Evolutionary conservation across 371 early-diverging fungal genomes (phyloP), one percentile per base, ranked within the genome.

Genomic region (Mortierella sp.): DNA sequence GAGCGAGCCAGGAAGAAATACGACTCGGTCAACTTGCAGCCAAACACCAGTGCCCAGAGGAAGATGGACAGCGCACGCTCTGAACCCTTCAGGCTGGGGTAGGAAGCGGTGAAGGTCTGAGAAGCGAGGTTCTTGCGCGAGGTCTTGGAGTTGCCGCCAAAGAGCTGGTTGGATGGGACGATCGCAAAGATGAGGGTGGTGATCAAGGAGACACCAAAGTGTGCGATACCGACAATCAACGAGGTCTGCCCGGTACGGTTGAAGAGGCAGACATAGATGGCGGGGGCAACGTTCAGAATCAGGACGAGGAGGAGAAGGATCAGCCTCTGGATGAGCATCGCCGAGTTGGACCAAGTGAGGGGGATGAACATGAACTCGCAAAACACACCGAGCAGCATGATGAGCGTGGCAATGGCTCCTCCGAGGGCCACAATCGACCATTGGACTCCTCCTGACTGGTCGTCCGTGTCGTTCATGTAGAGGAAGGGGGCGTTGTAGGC

Each of bases 1-100:
- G 95, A 94, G 16, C 92, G 86, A 0, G 94, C 93, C 78, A 96
- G 85, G 89, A 94, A 95, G 85, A 95, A 93, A 88, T 96, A 96
- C 2, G 93, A 92, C 85, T 94, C 95, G 67, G 93, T 74, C 52
- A 94, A 85, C 83, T 96, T 96, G 88, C 93, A 92, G 5, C 90
- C 79, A 80, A 95, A 94, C 1, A 96, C 91, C 48, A 90, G 87
- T 1, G 88, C 71, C 97, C 97, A 96, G 64, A 96, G 83, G 29
- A 86, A 85, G 26, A 96, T 82, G 29, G 96, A 96, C 76, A 94
- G 88, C 22, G 90, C 85, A 29, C 94, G 91, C 55, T 95, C 95
- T 2, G 90, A 91, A 7, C 85, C 82, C 70, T 90, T 92, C 22
- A 95, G 89, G 2, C 89, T 89, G 5, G 96, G 93, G 79, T 93